Conservation (phyloP, 495 filamentous ascomycete species). For the Lepidopterella palustris region DNA sequence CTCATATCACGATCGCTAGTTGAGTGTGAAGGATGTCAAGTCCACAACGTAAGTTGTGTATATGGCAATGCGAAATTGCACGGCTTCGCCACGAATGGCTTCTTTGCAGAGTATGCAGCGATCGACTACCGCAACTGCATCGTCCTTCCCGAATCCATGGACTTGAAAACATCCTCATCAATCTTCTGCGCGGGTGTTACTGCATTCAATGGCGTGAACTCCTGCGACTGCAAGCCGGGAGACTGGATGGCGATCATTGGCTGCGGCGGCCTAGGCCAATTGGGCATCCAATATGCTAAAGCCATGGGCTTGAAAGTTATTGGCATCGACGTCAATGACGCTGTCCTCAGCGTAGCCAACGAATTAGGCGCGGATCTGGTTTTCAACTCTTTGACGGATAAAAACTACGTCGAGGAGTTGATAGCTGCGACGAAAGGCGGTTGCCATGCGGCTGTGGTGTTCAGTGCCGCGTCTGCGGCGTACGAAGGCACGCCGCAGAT, state of each 20-base stretch:
- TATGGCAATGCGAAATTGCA: conserved; percentile 29
- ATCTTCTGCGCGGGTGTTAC: conserved; percentile 34
- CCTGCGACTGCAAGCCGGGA: conserved; percentile 23
- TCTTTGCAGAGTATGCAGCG: conserved; percentile 31
- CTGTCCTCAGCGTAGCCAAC: conserved; percentile 27
- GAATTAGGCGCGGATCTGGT: conserved; percentile 28
- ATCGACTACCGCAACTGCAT: conserved; percentile 27
- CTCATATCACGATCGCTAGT: no score
- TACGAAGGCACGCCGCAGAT: conserved; percentile 26
- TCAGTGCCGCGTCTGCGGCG: conserved; percentile 35
- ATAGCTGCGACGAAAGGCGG: conserved; percentile 35
- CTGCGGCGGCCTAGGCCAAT: conserved; percentile 30
- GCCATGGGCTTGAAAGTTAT: conserved; percentile 31
- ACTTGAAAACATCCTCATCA: conserved; percentile 28
- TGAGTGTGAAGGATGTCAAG: conserved; percentile 26
- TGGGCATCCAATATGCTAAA: conserved; percentile 32
- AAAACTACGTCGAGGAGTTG: conserved; percentile 32
- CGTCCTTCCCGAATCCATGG: conserved; percentile 27
- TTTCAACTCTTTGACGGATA: conserved; percentile 29
- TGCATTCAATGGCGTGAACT: conserved; percentile 26
- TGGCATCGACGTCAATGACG: conserved; percentile 31
- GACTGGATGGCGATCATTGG: conserved; percentile 33
- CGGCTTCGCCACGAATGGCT: conserved; percentile 30
- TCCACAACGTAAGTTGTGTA: conserved; percentile 23
- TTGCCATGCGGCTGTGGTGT: conserved; percentile 36